Conservation (phyloP, 2,329 filamentous ascomycete species). For the Penicillium sp. region DNA sequence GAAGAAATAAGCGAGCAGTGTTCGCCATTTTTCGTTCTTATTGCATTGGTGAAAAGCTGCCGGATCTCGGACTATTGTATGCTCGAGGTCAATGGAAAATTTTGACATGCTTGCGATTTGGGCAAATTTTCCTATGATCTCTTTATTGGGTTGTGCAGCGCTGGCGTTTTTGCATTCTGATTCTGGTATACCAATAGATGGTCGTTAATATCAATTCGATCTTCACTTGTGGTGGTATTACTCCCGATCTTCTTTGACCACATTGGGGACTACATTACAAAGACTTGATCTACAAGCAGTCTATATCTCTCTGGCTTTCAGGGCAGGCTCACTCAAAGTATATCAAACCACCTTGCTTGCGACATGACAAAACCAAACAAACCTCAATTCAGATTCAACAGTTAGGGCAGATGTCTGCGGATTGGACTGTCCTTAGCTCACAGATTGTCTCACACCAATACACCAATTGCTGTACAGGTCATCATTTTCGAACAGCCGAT, state of each 20-base stretch:
- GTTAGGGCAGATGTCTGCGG: neutral
- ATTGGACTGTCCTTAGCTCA: neutral
- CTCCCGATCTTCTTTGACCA: neutral
- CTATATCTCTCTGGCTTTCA: neutral
- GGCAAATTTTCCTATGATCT: constrained; percentile 21
- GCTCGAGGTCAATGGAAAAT: constrained; percentile 20
- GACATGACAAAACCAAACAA: neutral
- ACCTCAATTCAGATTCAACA: neutral
- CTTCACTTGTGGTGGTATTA: neutral
- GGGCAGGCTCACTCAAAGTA: too few relatives aligned
- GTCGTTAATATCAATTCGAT: constrained; percentile 22
- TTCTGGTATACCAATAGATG: constrained; percentile 43
- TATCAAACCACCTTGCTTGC: too few relatives aligned
- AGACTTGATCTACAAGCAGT: neutral
- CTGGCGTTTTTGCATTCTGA: constrained; percentile 46
- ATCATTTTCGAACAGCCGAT: constrained; percentile 1
- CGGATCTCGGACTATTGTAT: neutral
- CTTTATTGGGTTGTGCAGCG: constrained; percentile 42
- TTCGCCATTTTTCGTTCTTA: constrained; percentile 11
- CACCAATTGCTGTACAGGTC: constrained; percentile 1
- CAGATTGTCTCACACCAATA: neutral
- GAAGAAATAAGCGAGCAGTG: constrained; percentile 70
- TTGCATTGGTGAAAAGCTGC: constrained; percentile 11
- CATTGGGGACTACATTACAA: neutral
- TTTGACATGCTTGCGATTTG: constrained; percentile 23